Evolutionary conservation across 768 basidiomycete species (phyloP), one percentile per base, ranked within the genome.

Genomic region (Steccherinum ochraceum): DNA sequence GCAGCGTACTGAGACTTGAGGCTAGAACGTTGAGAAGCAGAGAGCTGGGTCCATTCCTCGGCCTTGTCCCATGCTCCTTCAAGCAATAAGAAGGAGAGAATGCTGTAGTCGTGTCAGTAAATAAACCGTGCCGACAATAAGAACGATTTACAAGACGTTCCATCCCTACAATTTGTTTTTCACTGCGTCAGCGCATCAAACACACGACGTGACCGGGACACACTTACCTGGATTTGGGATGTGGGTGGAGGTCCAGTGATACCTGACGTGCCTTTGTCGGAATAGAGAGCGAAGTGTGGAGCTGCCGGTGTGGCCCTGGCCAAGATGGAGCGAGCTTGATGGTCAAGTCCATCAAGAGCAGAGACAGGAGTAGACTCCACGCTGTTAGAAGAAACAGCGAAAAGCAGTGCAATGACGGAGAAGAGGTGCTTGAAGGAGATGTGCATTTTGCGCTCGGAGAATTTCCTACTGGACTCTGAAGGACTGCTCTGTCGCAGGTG

Each of bases 31-130:
- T 81, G 68, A 5, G 66, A 61, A 24, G 60, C 69, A 12, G 70
- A 73, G 24, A 81, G 63, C 40, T 61, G 58, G 3, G 73, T 73
- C 81, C 81, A 83, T 61, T 78, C 77, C 2, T 70, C 56, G 5
- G 80, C 81, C 68, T 83, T 80, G 59, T 84, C 82, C 62, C 69
- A 79, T 19, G 81, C 71, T 20, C 82, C 82, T 53, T 69, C 74
- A 12, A 69, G 52, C 4, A 83, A 71, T 45, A 81, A 70, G 70
- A 83, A 84, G 4, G 80, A 77, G 26, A 75, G 70, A 19, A 69
- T 66, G 63, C 72, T 74, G 52, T 5, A 49, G n/a, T n/a, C n/a
- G n/a, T n/a, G n/a, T n/a, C n/a, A n/a, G n/a, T n/a, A n/a, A n/a
- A n/a, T n/a, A n/a, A n/a, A n/a, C n/a, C n/a, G n/a, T n/a, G n/a